Conservation (phyloP, 2,329 filamentous ascomycete species). For the Aspergillus sp. region DNA sequence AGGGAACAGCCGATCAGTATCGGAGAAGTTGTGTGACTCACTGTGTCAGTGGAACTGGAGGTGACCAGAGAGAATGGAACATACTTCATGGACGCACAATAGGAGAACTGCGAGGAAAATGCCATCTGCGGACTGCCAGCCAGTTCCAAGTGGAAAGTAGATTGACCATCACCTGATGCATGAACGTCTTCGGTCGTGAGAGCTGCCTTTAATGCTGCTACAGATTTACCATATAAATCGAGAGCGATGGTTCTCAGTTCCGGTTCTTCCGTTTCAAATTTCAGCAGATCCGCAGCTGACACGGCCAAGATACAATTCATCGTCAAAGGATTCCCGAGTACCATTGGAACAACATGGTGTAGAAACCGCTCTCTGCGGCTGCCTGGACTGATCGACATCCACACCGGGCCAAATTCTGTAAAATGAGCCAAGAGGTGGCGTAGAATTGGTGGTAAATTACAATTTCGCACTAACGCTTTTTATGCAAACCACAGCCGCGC, state of each 20-base stretch:
- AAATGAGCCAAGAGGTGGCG: slow-evolving; percentile 4
- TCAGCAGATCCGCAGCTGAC: slow-evolving; percentile 3
- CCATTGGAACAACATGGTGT: not conserved
- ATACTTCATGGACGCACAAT: slow-evolving; percentile 6
- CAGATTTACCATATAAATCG: slow-evolving; percentile 3
- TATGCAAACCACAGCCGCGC: too few species aligned
- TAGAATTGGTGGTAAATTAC: too few species aligned
- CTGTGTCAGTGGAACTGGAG: not conserved
- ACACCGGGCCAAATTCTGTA: slow-evolving; percentile 3
- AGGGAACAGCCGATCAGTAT: slow-evolving; percentile 1
- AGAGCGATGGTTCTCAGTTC: slow-evolving; percentile 1
- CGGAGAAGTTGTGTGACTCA: slow-evolving; percentile 2
- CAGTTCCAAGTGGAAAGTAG: not conserved
- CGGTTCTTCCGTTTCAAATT: slow-evolving; percentile 1
- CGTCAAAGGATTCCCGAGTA: slow-evolving; percentile 1
- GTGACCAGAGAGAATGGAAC: not conserved
- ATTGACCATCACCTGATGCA: not conserved
- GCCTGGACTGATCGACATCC: slow-evolving; percentile 2
- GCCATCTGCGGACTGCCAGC: slow-evolving; percentile 1
- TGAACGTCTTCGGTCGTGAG: not conserved
- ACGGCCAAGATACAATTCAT: slow-evolving; percentile 3
- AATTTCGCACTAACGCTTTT: too few species aligned
- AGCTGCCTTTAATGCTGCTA: not conserved
- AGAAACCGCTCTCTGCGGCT: slow-evolving; percentile 1
- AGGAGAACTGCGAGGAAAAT: slow-evolving; percentile 3